Base-by-base conservation (phyloP, 2,329 filamentous ascomycete genomes). In the Neurospora sp. region DNA sequence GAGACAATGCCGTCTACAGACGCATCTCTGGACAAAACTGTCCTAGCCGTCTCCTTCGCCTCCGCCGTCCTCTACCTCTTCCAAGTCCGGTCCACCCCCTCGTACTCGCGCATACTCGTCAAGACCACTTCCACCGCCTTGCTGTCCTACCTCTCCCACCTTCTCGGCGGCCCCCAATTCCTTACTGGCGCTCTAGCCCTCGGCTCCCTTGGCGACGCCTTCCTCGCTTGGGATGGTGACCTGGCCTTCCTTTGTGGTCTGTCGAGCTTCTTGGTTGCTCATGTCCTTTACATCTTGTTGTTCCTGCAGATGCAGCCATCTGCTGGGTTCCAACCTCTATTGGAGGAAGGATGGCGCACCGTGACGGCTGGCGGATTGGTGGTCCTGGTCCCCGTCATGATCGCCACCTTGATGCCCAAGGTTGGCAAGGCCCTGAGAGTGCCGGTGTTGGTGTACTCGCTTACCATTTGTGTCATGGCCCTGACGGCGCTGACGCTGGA, bases 191-290 rank as follows among this genome's bases (percentile, higher is more conserved):
- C 79, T 1, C 75, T 80, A 11, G 77, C 74, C 0, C 74, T 80
- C 38, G 77, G 78, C 6, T 73, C 79, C 1, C 12, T 76, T 5
- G 80, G 80, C n/a, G 80, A 81, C 43, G 77, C 77, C 2, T 80
- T 80, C 69, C 76, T 81, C 5, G 77, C 80, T 1, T 79, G 76
- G 77, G 75, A 78, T 17, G 76, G 76, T 52, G 78, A 80, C 8
- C 65, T 41, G 1, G 74, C 75, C 4, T 81, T 80, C 66, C 73
- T 80, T 1, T 68, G 73, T 41, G 79, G 79, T 3, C 76, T 81
- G 1, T 69, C 68, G 6, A 78, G 77, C 73, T 81, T 81, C 70
- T 70, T 81, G 10, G 68, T 72, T 17, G 77, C 79, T 0, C 80
- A 80, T 70, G 11, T 79, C 1, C 74, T 79, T 23, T 81, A 81